These are phyloP conservation scores for Cryptococcus neoformans DNA, from an alignment of 1,284 basidiomycete genomes.

Conservation along the genomic window DNA sequence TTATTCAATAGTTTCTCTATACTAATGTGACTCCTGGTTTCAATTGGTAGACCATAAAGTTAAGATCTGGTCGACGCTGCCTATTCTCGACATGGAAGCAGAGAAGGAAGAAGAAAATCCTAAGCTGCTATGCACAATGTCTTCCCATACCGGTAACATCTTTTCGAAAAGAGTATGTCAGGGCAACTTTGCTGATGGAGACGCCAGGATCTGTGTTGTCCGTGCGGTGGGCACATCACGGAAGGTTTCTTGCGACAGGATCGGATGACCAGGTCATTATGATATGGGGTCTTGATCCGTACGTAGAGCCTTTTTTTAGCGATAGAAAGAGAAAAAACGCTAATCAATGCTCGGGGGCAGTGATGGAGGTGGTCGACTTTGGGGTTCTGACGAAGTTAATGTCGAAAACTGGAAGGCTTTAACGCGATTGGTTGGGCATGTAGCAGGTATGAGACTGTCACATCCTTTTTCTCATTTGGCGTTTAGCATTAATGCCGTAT, in stretches of 20 bases:
- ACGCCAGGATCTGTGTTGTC: conserved; percentile 73
- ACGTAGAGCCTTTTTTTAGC: conserved; percentile 45
- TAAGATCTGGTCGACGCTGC: conserved; percentile 94
- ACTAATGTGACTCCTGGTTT: background rate
- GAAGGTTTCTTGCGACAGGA: conserved; percentile 90
- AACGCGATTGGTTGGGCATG: conserved; percentile 86
- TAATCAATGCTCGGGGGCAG: conserved; percentile 47
- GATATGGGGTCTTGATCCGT: conserved; percentile 98
- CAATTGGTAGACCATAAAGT: conserved; percentile 79
- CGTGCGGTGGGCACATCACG: conserved; percentile 95
- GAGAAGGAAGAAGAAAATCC: conserved; percentile 74
- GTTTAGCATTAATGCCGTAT: conserved; percentile 1
- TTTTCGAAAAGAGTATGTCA: background rate
- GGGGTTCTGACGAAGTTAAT: conserved; percentile 89
- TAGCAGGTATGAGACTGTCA: conserved; percentile 62
- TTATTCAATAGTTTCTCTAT: background rate
- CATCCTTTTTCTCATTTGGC: background rate
- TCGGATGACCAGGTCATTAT: conserved; percentile 94
- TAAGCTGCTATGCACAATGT: conserved; percentile 83
- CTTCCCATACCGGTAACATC: conserved; percentile 73
- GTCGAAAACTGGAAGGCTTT: conserved; percentile 97
- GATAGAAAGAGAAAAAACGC: too few relatives aligned
- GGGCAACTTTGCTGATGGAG: background rate
- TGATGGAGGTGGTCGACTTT: conserved; percentile 75
- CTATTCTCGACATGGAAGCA: conserved; percentile 72